These are phyloP conservation scores for Rhododendron kiyosumense DNA, from an alignment of 148 eudicot species.

Conservation along the genomic window DNA sequence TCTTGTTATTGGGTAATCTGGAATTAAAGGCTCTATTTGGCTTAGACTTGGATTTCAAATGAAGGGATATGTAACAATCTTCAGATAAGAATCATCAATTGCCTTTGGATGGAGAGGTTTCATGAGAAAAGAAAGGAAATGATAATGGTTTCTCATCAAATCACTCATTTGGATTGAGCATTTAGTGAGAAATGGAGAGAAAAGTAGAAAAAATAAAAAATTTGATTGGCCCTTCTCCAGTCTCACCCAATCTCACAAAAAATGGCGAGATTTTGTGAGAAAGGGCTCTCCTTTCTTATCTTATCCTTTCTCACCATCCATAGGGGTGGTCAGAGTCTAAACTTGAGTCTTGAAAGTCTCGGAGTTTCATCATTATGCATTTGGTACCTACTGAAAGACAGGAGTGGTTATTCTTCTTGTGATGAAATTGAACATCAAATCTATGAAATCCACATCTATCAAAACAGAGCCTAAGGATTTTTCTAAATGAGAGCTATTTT, in stretches of 20 bases:
- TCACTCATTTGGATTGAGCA: neutral
- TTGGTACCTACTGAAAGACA: neutral
- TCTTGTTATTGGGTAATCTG: constrained; percentile 1
- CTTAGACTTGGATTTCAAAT: neutral
- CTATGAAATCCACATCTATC: neutral
- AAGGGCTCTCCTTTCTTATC: neutral
- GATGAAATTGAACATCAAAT: neutral
- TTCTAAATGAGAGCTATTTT: neutral
- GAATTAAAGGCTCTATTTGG: neutral
- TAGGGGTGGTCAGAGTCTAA: no score
- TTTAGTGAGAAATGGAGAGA: neutral
- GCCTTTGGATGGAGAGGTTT: no score
- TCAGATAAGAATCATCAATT: no score
- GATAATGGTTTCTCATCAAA: neutral
- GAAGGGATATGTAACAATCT: neutral
- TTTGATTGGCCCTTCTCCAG: neutral
- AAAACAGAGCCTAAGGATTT: neutral
- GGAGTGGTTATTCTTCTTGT: neutral
- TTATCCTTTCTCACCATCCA: neutral
- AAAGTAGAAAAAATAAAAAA: no score
- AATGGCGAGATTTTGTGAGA: neutral
- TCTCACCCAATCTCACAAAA: neutral
- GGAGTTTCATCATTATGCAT: neutral
- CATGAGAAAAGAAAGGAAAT: no score
- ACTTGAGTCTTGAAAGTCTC: neutral